Evolutionary conservation across 768 basidiomycete species (phyloP).

Genomic region (Pleurotus ostreatus): DNA sequence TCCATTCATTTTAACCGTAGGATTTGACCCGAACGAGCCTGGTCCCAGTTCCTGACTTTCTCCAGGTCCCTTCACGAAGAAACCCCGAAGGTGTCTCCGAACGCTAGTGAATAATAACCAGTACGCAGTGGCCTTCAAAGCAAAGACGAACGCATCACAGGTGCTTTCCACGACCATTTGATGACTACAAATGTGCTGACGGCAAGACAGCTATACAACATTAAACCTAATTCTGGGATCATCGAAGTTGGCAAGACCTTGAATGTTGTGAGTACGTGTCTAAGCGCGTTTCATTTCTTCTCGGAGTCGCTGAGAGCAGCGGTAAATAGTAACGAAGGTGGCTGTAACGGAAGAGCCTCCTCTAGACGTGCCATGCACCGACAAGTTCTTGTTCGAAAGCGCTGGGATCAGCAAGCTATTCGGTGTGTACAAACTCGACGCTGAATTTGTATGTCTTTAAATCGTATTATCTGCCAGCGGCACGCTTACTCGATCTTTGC

Average conservation of each 20-base stretch:
- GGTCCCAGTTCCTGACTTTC: neutral
- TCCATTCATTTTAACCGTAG: constrained; percentile 4
- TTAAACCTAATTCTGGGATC: constrained; percentile 3
- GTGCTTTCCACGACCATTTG: neutral
- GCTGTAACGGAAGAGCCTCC: neutral
- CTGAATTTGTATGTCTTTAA: constrained; percentile 5
- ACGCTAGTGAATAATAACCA: constrained; percentile 3
- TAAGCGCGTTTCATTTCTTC: neutral
- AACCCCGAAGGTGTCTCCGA: neutral
- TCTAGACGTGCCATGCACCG: neutral
- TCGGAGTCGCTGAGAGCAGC: neutral
- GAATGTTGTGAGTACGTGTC: constrained; percentile 1
- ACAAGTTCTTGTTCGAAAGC: constrained; percentile 5
- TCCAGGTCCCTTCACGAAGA: constrained; percentile 6
- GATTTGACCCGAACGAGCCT: neutral
- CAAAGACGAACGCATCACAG: constrained; percentile 4
- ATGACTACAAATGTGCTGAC: neutral
- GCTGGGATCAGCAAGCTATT: neutral
- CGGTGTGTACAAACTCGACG: neutral
- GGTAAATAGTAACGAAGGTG: constrained; percentile 1
- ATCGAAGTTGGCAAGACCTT: constrained; percentile 2
- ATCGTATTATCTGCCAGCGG: too few relatives aligned
- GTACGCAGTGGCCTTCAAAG: constrained; percentile 1
- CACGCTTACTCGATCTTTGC: too few relatives aligned
- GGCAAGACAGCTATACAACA: neutral